These are phyloP conservation scores for Buxus sempervirens DNA, from an alignment of 164 flowering plant species.

Conservation along the genomic window DNA sequence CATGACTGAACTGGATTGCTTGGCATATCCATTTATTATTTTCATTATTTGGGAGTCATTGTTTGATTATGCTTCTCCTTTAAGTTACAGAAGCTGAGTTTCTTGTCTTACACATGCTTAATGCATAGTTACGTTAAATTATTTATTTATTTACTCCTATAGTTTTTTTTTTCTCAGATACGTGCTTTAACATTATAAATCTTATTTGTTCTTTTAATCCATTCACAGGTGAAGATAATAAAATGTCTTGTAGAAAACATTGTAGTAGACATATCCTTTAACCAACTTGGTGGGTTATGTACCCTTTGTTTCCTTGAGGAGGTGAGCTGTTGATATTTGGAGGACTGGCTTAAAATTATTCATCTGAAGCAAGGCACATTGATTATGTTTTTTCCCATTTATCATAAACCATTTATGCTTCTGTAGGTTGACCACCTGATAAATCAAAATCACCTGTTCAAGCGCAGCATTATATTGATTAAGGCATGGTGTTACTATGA, in stretches of 20 bases:
- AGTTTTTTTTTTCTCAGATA: background rate
- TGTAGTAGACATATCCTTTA: conserved; percentile 97
- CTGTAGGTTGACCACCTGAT: conserved; percentile 85
- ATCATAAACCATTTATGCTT: conserved; percentile 4
- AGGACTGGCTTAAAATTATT: background rate
- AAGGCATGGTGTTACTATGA: conserved; percentile 99
- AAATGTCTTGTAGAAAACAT: conserved; percentile 98
- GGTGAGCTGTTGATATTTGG: conserved; percentile 38
- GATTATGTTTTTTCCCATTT: background rate
- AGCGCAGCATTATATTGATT: conserved; percentile 93
- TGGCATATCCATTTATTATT: background rate
- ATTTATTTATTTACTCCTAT: background rate
- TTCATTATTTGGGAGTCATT: background rate
- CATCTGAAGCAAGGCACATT: background rate
- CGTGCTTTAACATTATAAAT: background rate
- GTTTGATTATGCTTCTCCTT: background rate
- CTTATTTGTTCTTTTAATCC: background rate
- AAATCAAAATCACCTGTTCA: conserved; percentile 76
- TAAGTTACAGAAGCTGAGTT: background rate
- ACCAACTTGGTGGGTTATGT: conserved; percentile 97
- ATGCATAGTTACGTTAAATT: background rate
- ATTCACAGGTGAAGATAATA: conserved; percentile 84
- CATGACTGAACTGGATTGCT: background rate
- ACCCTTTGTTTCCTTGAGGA: conserved; percentile 98
- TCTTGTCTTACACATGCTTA: background rate